Base-by-base conservation (phyloP, 2,329 filamentous ascomycete genomes). In the Colletotrichum trifolii region DNA sequence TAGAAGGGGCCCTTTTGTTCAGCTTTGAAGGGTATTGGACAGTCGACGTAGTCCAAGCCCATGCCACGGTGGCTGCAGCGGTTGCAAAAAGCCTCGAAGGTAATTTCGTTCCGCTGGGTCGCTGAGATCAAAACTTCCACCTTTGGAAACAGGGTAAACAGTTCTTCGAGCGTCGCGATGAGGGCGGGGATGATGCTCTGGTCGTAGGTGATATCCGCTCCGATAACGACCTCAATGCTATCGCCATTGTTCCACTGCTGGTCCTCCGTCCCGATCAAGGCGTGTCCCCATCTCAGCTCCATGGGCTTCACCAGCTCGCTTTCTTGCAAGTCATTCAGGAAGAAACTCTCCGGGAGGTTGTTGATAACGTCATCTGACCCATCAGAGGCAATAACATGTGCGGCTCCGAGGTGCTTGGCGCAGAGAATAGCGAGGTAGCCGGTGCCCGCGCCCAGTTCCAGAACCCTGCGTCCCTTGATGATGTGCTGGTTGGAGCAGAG, bases 201-300 rank as follows among this genome's bases (percentile, higher is more conserved):
- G 73, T 95, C 91, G 75, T 94, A 95, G 1, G 90, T 94, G 76
- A 95, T 86, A 74, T 95, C 92, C 39, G 92, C 91, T 4, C 91
- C 92, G 35, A 95, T 76, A 2, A 94, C 84, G 5, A 92, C 76
- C 73, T 94, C 89, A 48, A 87, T 74, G 2, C 73, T 70, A 5
- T 73, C 71, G 15, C 80, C 81, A 17, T 78, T 78, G 68, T 83
- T 82, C 84, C 85, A 85, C 49, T 76, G 74, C 56, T 81, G 72
- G 57, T 88, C 83, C 74, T 89, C 89, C 0, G 83, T 85, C 4
- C 84, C 86, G 52, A 87, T 75, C 4, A 89, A 74, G 0, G 84
- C 83, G 66, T 85, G 80, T 1, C 90, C 90, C 90, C 90, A 93
- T 73, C 83, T 83, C 38, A 92, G 73, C 4, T 89, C 82, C 74